Percentiles rank a stretch among this genome's conserved stretches.
These are phyloP conservation scores for Phytophthora foliorum DNA, from an alignment of 352 stramenopile genomes.

Conservation along the genomic window DNA sequence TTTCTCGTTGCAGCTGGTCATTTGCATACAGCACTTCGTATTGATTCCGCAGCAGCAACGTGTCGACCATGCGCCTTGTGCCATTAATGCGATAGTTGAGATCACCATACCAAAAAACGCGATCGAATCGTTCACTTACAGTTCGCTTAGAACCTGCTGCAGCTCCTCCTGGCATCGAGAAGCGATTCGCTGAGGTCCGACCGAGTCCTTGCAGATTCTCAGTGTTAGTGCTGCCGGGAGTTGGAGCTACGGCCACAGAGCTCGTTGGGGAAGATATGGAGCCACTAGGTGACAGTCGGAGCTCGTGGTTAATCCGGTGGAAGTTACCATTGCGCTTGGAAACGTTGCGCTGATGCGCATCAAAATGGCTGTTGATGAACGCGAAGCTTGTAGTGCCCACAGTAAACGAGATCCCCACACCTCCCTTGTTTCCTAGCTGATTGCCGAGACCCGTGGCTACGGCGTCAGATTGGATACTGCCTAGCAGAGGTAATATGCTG, in stretches of 20 bases:
- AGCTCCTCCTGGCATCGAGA: constrained; percentile 32
- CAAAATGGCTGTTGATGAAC: constrained; percentile 96
- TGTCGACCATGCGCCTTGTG: constrained; percentile 90
- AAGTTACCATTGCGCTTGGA: constrained; percentile 94
- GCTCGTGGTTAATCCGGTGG: constrained; percentile 83
- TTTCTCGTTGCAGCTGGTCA: constrained; percentile 93
- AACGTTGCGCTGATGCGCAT: constrained; percentile 92
- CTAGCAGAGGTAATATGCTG: constrained; percentile 82
- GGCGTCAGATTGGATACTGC: constrained; percentile 90
- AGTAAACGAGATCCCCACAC: constrained; percentile 91
- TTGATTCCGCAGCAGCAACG: constrained; percentile 72
- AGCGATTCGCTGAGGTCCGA: constrained; percentile 37
- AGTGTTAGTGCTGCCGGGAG: background rate
- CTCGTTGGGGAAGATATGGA: constrained; percentile 24
- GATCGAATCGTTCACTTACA: constrained; percentile 82
- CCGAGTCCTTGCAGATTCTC: constrained; percentile 39
- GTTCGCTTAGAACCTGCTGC: constrained; percentile 27
- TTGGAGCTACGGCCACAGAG: constrained; percentile 19
- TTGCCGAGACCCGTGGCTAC: constrained; percentile 95
- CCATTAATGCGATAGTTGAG: constrained; percentile 96
- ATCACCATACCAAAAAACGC: constrained; percentile 95
- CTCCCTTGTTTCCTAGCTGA: constrained; percentile 96
- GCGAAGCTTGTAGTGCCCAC: constrained; percentile 87
- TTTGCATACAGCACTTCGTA: constrained; percentile 87
- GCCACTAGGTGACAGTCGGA: constrained; percentile 50